phyloP scores from a whole-genome alignment of 2,329 filamentous ascomycete species.

The Zelopaecilomyces penicillatus region DNA sequence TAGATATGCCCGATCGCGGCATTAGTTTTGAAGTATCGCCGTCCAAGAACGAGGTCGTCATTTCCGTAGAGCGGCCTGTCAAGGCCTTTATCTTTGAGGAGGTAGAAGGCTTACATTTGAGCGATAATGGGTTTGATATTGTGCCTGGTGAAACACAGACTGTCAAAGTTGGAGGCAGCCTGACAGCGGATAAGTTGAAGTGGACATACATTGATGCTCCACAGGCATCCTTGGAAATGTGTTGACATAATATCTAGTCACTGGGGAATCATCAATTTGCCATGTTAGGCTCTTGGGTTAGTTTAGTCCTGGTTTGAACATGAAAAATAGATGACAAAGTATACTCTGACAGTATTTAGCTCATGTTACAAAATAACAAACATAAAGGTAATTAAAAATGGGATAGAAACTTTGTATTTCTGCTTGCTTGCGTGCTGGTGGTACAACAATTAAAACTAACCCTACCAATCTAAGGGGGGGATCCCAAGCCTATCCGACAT shows the following conservation, averaged over 20 bases:
- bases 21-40: slow-evolving; percentile 23
- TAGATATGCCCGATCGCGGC: slow-evolving; percentile 38
- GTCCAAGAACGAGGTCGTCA: slow-evolving; percentile 14
- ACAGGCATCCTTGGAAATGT: slow-evolving; percentile 8
- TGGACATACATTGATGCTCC: slow-evolving; percentile 12
- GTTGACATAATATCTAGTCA: not conserved
- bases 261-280: no score
- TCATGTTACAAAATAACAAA: not conserved
- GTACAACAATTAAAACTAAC: not conserved
- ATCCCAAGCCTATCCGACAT: no score
- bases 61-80: slow-evolving; percentile 37
- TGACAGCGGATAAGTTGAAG: slow-evolving; percentile 8
- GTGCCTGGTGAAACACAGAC: slow-evolving; percentile 36
- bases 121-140: slow-evolving; percentile 51
- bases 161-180: slow-evolving; percentile 11
- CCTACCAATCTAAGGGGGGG: no score
- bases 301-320: no score
- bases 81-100: slow-evolving; percentile 50
- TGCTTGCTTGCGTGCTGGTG: not conserved
- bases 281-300: no score
- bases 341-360: no score
- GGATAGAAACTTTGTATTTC: not conserved
- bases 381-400: not conserved
- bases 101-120: slow-evolving; percentile 34
- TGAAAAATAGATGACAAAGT: no score